Percentiles rank a stretch among this genome's conserved stretches.
Conservation (phyloP, 352 stramenopile species). For the Phytophthora fragariae region DNA sequence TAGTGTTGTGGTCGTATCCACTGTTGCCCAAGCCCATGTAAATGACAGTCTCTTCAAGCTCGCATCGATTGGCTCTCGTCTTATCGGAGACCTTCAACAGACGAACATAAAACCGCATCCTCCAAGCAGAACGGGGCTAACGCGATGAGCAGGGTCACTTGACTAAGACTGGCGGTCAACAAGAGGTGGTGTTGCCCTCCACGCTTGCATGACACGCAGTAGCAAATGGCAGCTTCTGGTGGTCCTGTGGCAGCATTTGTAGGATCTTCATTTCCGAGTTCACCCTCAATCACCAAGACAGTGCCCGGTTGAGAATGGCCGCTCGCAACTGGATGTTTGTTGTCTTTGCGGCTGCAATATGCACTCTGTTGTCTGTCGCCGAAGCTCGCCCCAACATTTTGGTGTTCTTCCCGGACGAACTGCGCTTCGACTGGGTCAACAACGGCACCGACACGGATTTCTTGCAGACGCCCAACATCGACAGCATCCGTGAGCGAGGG, state of each 20-base stretch:
- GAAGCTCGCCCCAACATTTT: constrained; percentile 42
- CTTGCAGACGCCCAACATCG: constrained; percentile 42
- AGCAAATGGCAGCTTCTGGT: constrained; percentile 15
- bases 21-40: not conserved
- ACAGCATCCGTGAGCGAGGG: constrained; percentile 40
- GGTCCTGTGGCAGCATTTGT: constrained; percentile 10
- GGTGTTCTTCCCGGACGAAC: constrained; percentile 45
- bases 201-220: not conserved
- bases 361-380: not conserved
- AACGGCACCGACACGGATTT: constrained; percentile 44
- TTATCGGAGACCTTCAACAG: constrained; percentile 17
- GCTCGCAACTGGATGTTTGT: constrained; percentile 5
- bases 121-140: constrained; percentile 1
- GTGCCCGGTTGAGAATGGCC: constrained; percentile 4
- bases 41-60: constrained; percentile 26
- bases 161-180: not conserved
- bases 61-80: constrained; percentile 19
- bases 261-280: constrained; percentile 24
- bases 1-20: not conserved
- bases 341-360: not conserved
- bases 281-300: constrained; percentile 5
- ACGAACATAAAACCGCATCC: constrained; percentile 22
- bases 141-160: not conserved
- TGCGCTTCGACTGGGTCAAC: constrained; percentile 49
- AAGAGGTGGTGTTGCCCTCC: not conserved